Conservation (phyloP, 2,329 filamentous ascomycete species). For the Fusarium chaquense region DNA sequence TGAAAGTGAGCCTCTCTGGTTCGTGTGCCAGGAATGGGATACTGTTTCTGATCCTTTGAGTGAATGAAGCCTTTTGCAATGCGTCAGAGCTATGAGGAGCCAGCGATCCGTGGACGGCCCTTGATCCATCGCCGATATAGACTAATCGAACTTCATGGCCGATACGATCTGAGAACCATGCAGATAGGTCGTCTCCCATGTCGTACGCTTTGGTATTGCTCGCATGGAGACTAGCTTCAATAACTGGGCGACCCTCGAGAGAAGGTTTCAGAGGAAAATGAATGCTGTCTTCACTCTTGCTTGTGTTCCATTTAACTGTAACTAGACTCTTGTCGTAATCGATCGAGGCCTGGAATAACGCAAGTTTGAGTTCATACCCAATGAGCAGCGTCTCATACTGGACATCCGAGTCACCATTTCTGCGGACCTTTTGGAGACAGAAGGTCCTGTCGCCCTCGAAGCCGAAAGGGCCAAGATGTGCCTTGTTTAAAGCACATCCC, state of each 20-base stretch:
- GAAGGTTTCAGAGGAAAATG: conserved; percentile 34
- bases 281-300: background rate
- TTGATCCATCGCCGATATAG: conserved; percentile 41
- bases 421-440: conserved; percentile 37
- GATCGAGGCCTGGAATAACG: conserved; percentile 28
- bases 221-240: conserved; percentile 32
- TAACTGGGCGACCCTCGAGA: background rate
- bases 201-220: conserved; percentile 40
- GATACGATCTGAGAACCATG: conserved; percentile 41
- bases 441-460: conserved; percentile 43
- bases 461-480: conserved; percentile 27
- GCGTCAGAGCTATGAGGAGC: conserved; percentile 41
- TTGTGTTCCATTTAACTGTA: background rate
- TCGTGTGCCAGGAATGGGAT: conserved; percentile 27
- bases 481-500: conserved; percentile 29
- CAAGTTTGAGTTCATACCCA: conserved; percentile 39
- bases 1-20: conserved; percentile 32
- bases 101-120: conserved; percentile 40
- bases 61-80: conserved; percentile 17
- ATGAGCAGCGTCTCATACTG: conserved; percentile 42
- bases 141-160: conserved; percentile 31
- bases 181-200: conserved; percentile 36
- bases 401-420: background rate
- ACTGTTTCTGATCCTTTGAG: background rate
- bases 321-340: conserved; percentile 8